Base-by-base conservation (phyloP, 2,329 filamentous ascomycete genomes). In the Venturia aucupariae region DNA sequence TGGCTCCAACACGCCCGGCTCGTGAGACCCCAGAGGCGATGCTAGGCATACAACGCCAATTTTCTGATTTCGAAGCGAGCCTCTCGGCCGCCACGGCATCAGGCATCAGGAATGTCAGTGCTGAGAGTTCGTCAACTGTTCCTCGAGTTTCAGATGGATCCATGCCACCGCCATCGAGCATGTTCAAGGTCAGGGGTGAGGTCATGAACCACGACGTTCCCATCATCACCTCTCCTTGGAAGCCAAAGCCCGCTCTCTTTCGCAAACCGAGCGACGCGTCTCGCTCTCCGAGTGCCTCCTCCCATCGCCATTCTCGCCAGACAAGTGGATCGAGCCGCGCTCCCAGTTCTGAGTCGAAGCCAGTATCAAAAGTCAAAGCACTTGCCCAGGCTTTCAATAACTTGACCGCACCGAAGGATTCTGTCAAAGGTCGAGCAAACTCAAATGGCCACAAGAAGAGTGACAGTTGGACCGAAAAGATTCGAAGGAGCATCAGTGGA, bases 401-500 rank as follows among this genome's bases (percentile, higher is more conserved):
- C 10, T 11, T 57, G 15, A 35, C 51, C 19, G 30, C 27, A 10
- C 13, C 51, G 3, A 57, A 57, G n/a, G 51, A 35, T 8, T 35
- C 51, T 17, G 1, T 35, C 11, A 57, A 35, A n/a, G 7, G 30
- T 57, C 51, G 51, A n/a, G 51, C 51, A 57, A 35, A 5, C 17
- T 32, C 19, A 35, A 57, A 19, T 8, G 51, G 30, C 3, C 51
- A 57, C 15, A 57, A 35, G 30, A 32, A 35, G 51, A 35, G 51
- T 57, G 51, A 27, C 35, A 57, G 51, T n/a, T 57, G 51, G 51
- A 35, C 51, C n/a, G 51, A 57, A 30, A 57, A 35, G 27, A 32
- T 57, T 19, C 32, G 51, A 17, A 32, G 51, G 30, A 57, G 51
- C 10, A 57, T 57, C 15, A 57, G 30, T n/a, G 22, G 22, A 6